phyloP scores from a whole-genome alignment of 2,329 filamentous ascomycete genomes.

The Cordyceps sp. region DNA sequence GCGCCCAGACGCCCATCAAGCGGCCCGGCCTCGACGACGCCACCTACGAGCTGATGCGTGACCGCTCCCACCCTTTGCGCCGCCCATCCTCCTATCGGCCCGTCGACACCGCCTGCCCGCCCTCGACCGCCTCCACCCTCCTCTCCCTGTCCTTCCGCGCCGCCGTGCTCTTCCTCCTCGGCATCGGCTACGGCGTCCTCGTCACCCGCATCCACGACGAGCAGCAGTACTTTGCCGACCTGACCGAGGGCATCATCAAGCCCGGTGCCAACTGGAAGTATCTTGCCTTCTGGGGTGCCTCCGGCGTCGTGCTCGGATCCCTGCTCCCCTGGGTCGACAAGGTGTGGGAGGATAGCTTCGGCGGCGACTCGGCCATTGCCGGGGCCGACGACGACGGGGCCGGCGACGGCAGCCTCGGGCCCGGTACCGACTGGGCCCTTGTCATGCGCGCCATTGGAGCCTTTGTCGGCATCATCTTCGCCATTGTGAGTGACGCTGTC shows the following conservation, averaged over 20 bases:
- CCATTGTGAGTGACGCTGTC: conserved; percentile 51
- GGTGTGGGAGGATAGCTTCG: conserved; percentile 45
- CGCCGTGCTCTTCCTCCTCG: conserved; percentile 57
- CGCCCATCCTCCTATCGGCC: conserved; percentile 18
- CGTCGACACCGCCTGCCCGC: too few species aligned
- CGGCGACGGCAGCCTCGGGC: conserved; percentile 13
- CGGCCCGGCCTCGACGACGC: conserved; percentile 25
- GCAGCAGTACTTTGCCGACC: conserved; percentile 40
- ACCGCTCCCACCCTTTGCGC: conserved; percentile 16
- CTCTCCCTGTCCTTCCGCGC: conserved; percentile 40
- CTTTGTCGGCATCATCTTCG: conserved; percentile 44
- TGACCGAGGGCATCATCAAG: conserved; percentile 30
- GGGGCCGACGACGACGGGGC: conserved; percentile 11
- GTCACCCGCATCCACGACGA: conserved; percentile 66
- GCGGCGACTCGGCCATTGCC: conserved; percentile 14
- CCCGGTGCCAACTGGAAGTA: conserved; percentile 44
- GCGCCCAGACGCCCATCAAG: conserved; percentile 49
- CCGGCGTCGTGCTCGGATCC: conserved; percentile 62
- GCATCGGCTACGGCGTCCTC: conserved; percentile 67
- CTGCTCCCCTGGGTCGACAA: conserved; percentile 73
- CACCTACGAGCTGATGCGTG: conserved; percentile 26
- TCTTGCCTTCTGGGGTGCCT: conserved; percentile 64
- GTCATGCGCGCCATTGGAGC: conserved; percentile 41
- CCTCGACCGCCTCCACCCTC: conserved; percentile 2
- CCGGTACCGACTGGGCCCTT: conserved; percentile 56